A percentile compares a stretch with the other conserved stretches of the same genome.
Evolutionary conservation across 106 monocot species (phyloP).

Genomic region (Dioscorea zingiberensis): DNA sequence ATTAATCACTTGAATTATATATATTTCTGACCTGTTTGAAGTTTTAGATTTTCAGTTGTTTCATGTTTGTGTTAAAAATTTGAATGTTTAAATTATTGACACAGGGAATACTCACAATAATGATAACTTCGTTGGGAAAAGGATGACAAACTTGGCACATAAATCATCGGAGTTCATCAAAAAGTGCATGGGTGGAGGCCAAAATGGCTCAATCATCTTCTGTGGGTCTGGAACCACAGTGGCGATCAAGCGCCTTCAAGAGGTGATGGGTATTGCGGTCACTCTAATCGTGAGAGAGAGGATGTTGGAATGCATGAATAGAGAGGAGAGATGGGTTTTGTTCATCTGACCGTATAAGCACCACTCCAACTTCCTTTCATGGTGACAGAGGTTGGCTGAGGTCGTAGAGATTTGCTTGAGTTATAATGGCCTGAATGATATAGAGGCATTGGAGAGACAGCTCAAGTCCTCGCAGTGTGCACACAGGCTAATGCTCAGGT

Average conservation of each 20-base stretch:
- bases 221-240: too few species aligned
- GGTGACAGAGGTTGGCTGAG: conserved; percentile 63
- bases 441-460: conserved; percentile 16
- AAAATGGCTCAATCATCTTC: too few species aligned
- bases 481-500: conserved; percentile 50
- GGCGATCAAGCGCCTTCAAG: conserved; percentile 74
- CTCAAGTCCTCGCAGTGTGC: conserved; percentile 22
- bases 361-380: conserved; percentile 76
- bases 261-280: conserved; percentile 55
- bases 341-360: conserved; percentile 78
- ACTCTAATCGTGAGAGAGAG: conserved; percentile 38
- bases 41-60: too few species aligned
- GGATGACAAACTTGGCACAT: too few species aligned
- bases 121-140: too few species aligned
- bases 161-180: too few species aligned
- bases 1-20: too few species aligned
- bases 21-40: too few species aligned
- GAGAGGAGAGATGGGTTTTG: conserved; percentile 54
- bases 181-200: too few species aligned
- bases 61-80: too few species aligned
- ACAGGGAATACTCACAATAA: too few species aligned
- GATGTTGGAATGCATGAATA: conserved; percentile 21
- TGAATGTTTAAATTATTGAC: too few species aligned
- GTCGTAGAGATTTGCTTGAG: conserved; percentile 64
- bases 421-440: conserved; percentile 24